A percentile compares a stretch with the other conserved stretches of the same genome.
Conservation (phyloP, 768 basidiomycete species). For the Amanita rubescens region DNA sequence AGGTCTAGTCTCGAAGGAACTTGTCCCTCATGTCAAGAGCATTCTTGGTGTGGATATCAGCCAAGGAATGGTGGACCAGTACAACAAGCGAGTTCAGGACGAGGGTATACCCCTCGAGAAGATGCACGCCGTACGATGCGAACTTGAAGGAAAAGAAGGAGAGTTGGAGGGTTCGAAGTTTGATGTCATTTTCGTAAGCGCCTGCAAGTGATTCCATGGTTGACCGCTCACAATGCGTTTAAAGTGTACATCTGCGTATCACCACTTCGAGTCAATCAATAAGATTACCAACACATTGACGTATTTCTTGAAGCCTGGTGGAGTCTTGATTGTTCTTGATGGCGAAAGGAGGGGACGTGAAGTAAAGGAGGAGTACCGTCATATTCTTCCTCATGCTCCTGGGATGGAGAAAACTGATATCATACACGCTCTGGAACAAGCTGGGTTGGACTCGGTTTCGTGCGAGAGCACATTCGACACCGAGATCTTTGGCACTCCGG, state of each 20-base stretch:
- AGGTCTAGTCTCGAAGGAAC: conserved; percentile 59
- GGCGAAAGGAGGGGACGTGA: conserved; percentile 15
- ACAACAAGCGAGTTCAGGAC: conserved; percentile 48
- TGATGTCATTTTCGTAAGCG: conserved; percentile 64
- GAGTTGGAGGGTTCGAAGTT: conserved; percentile 50
- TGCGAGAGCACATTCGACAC: neutral
- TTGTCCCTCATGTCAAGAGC: conserved; percentile 51
- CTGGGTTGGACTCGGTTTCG: neutral
- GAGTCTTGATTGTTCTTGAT: conserved; percentile 53
- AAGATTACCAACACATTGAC: conserved; percentile 46
- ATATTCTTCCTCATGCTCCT: neutral
- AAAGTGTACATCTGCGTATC: conserved; percentile 58
- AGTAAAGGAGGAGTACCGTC: neutral
- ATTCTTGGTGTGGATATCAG: conserved; percentile 75
- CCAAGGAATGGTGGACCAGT: conserved; percentile 59
- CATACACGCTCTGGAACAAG: neutral
- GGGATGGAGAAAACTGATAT: neutral
- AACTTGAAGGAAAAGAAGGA: conserved; percentile 37
- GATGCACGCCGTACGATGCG: conserved; percentile 54
- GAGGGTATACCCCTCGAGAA: conserved; percentile 59
- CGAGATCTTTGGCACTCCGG: neutral
- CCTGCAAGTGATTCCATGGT: neutral
- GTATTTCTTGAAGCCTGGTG: conserved; percentile 54
- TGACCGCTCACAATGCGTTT: neutral
- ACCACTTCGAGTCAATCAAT: conserved; percentile 50